Base-by-base conservation (phyloP, 139 green algal species). In the Dunaliella sp. region DNA sequence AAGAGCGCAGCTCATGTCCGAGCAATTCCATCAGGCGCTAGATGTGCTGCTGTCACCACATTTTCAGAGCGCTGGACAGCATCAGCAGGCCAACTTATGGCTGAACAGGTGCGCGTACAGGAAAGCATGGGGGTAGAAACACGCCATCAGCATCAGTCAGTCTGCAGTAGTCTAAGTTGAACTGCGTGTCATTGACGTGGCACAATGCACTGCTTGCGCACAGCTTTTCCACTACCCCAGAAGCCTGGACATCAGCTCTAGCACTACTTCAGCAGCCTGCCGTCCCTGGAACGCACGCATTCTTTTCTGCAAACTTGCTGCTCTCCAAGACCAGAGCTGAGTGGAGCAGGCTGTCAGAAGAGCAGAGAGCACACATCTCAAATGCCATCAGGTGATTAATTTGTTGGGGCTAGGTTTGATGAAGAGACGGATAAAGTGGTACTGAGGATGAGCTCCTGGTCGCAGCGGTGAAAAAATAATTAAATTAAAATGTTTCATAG, bases 311-410 rank as follows among this genome's bases (percentile, higher is more conserved):
- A 33, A 81, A 81, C 34, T 38, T 34, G 76, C 76, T 81, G 30
- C 76, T 81, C 1, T 28, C 25, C 30, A 81, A 81, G 34, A 37
- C 76, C 16, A 36, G 76, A 81, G 34, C 76, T 38, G 76, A 81
- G 16, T 81, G 76, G 76, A 33, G 34, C 30, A 81, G n/a, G 30
- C 31, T 81, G 76, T 28, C 76, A 34, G 12, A 38, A 12, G 76
- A 81, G 28, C 33, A 28, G n/a, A 2, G 76, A 12, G n/a, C n/a
- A 21, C 76, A 81, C 1, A 30, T 81, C 30, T n/a, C 76, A 28
- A 38, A 33, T 28, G 76, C 76, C 76, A 81, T 81, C 76, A 81
- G 76, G 76, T 81, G 31, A 78, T n/a, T n/a, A n/a, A n/a, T n/a
- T n/a, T n/a, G n/a, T n/a, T n/a, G n/a, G n/a, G n/a, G n/a, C n/a